phyloP scores from a whole-genome alignment of 495 filamentous ascomycete genomes.

The Hypoxylon intermedium region DNA sequence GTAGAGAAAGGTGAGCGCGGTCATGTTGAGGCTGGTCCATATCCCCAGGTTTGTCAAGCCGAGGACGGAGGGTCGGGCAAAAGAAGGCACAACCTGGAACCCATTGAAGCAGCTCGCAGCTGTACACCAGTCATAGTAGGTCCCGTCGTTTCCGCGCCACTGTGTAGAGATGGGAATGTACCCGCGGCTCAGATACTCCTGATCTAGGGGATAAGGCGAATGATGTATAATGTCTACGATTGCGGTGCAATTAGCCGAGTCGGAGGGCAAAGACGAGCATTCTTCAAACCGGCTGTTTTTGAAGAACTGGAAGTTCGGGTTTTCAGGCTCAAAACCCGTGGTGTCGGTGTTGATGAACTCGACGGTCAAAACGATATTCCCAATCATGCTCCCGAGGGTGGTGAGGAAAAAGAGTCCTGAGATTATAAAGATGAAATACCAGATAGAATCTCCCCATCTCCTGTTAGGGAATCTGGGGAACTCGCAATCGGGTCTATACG shows the following conservation, averaged over 20 bases:
- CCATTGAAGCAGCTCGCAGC: neutral
- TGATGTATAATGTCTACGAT: neutral
- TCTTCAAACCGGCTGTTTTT: constrained; percentile 8
- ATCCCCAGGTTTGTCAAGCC: neutral
- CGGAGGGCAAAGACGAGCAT: constrained; percentile 3
- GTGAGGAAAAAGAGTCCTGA: too few species aligned
- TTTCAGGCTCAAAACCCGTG: neutral
- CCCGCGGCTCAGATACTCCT: neutral
- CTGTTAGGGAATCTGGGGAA: too few species aligned
- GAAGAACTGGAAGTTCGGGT: neutral
- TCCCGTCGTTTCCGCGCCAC: neutral
- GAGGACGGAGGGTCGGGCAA: neutral
- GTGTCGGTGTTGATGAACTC: constrained; percentile 9
- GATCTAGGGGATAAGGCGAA: neutral
- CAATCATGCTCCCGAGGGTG: too few species aligned
- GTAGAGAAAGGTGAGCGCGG: neutral
- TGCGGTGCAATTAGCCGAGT: constrained; percentile 1
- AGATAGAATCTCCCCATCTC: too few species aligned
- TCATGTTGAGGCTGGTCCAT: neutral
- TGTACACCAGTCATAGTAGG: neutral
- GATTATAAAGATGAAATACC: too few species aligned
- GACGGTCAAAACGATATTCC: too few species aligned
- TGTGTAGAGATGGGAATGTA: neutral
- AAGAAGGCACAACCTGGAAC: neutral
- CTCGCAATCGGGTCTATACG: too few species aligned